Evolutionary conservation across 768 basidiomycete genomes (phyloP).

Genomic region (Boletus tylopilopsis): DNA sequence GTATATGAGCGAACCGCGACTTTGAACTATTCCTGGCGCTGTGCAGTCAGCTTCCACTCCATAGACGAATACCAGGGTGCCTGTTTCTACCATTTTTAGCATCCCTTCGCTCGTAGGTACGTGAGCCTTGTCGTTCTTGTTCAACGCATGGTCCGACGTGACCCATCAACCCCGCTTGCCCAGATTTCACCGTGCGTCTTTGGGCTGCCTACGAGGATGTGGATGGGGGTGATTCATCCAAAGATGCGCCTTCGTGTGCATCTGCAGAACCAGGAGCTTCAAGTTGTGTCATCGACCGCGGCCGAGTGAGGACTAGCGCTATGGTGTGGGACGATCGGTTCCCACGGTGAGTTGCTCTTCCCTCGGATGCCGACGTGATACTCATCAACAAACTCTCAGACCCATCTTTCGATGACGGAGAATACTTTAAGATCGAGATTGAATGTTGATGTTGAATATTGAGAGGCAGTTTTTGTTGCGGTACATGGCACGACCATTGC

Average conservation of each 20-base stretch:
- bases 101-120: constrained; percentile 19
- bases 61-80: background rate
- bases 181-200: constrained; percentile 21
- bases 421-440: constrained; percentile 18
- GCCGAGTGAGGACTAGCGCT: too few relatives aligned
- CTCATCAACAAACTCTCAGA: constrained; percentile 6
- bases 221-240: constrained; percentile 17
- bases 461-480: constrained; percentile 17
- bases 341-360: constrained; percentile 13
- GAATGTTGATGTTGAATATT: too few relatives aligned
- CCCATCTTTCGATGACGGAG: constrained; percentile 13
- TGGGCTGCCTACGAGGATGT: constrained; percentile 19
- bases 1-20: too few relatives aligned
- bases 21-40: background rate
- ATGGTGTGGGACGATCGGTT: constrained; percentile 14
- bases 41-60: background rate
- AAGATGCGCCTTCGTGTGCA: constrained; percentile 23
- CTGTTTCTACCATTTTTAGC: constrained; percentile 5
- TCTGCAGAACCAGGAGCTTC: constrained; percentile 1
- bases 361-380: background rate
- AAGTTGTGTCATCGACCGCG: constrained; percentile 17
- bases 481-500: constrained; percentile 19
- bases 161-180: too few relatives aligned
- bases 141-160: too few relatives aligned
- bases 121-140: background rate